phyloP scores from a whole-genome alignment of 2,329 filamentous ascomycete genomes.

The Trichoderma citrinoviride region DNA sequence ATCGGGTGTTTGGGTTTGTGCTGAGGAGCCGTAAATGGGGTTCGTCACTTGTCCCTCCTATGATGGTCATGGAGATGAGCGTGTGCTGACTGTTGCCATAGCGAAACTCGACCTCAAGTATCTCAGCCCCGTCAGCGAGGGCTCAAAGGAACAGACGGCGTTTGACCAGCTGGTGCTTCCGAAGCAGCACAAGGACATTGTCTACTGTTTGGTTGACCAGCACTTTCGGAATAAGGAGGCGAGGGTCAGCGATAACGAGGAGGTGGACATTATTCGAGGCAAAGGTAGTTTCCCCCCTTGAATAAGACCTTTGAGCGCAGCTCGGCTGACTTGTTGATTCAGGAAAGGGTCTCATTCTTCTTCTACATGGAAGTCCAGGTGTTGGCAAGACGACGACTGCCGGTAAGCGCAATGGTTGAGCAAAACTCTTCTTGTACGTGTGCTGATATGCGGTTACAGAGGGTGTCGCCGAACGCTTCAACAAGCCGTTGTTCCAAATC shows the following conservation, averaged over 20 bases:
- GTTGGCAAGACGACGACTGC: constrained; percentile 36
- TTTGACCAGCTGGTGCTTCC: constrained; percentile 32
- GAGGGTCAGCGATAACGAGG: background rate
- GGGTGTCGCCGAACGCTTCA: constrained; percentile 26
- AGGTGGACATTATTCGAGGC: constrained; percentile 11
- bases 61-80: background rate
- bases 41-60: constrained; percentile 24
- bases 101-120: constrained; percentile 10
- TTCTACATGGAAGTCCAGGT: constrained; percentile 35
- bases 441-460: background rate
- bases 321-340: background rate
- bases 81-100: background rate
- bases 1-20: constrained; percentile 36
- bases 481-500: constrained; percentile 30
- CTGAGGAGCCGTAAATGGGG: constrained; percentile 37
- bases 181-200: constrained; percentile 2
- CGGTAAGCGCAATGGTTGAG: background rate
- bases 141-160: constrained; percentile 19
- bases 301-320: background rate
- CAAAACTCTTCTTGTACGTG: background rate
- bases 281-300: background rate
- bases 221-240: constrained; percentile 26
- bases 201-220: constrained; percentile 5
- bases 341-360: constrained; percentile 33
- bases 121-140: background rate